Evolutionary conservation across 495 filamentous ascomycete species (phyloP), one percentile per base, ranked within the genome.

Genomic region (Podospora sp.): DNA sequence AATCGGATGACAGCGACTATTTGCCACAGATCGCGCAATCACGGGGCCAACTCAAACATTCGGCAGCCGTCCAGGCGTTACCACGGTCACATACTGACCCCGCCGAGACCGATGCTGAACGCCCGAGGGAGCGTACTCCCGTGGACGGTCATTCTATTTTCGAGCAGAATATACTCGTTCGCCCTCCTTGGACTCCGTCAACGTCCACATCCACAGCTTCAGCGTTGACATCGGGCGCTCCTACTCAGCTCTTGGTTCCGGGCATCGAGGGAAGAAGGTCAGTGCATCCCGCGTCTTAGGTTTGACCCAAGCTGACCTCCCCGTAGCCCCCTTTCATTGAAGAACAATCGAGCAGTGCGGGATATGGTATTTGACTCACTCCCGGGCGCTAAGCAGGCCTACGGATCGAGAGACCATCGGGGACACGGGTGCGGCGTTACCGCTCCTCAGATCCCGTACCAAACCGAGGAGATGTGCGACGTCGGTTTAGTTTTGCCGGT

Each of bases 181-280:
- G 61, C 16, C 63, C 63, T 20, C 64, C 69, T 22, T 71, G 63
- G 69, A 68, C 70, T 40, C 70, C 72, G 24, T 67, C 69, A 0
- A 60, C 69, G 18, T 71, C 72, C 5, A 68, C 70, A 20, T 35
- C 16, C 53, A n/a, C 26, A 22, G 25, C 51, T 57, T 33, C 51
- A 20, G n/a, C 26, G 11, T n/a, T 55, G 2, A 6, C 20, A 16
- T 11, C 21, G n/a, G 25, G 21, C 2, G 18, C 49, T 52, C 8
- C 52, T 2, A 12, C 6, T 22, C 21, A 55, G 2, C n/a, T 55
- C 22, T 2, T 18, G 24, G 51, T 35, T 21, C 35, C 57, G 8
- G 29, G 62, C 40, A 65, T 46, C 27, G 57, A 71, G 46, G 72
- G 71, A 25, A 62, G 66, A 65, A 73, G 69, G 69, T 71, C n/a